A percentile compares a stretch with the other conserved stretches of the same genome.
phyloP scores from a whole-genome alignment of 148 eudicot genomes.

The Amaranthus cruentus region DNA sequence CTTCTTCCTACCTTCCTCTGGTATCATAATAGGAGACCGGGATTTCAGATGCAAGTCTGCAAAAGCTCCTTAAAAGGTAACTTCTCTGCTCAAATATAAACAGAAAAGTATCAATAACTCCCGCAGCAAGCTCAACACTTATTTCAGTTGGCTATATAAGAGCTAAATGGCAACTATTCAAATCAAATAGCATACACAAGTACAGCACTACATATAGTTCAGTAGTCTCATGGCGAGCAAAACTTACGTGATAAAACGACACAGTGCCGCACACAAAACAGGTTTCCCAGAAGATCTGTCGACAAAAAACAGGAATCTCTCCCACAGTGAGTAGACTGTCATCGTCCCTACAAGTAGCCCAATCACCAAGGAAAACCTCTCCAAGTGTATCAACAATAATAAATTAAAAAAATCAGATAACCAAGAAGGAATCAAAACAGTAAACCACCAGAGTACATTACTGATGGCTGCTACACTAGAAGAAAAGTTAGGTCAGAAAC shows the following conservation, averaged over 20 bases:
- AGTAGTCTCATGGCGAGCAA: no score
- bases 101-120: background rate
- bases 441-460: conserved; percentile 2
- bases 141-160: no score
- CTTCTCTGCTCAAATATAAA: conserved; percentile 21
- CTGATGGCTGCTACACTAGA: conserved; percentile 9
- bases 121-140: background rate
- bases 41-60: background rate
- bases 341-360: conserved; percentile 22
- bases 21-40: conserved; percentile 1
- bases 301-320: conserved; percentile 2
- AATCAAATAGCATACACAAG: no score
- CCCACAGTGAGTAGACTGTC: conserved; percentile 9
- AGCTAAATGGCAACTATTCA: no score
- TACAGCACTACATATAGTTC: no score
- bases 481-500: conserved; percentile 18
- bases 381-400: conserved; percentile 13
- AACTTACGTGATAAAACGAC: no score
- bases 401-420: background rate
- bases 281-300: conserved; percentile 9
- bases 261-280: conserved; percentile 2
- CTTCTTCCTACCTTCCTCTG: conserved; percentile 17
- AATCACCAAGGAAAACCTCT: conserved; percentile 9
- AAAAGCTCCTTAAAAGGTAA: background rate
- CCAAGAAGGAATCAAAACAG: background rate